Conservation (phyloP, 208 protist genomes). For the Acanthamoeba royreba region DNA sequence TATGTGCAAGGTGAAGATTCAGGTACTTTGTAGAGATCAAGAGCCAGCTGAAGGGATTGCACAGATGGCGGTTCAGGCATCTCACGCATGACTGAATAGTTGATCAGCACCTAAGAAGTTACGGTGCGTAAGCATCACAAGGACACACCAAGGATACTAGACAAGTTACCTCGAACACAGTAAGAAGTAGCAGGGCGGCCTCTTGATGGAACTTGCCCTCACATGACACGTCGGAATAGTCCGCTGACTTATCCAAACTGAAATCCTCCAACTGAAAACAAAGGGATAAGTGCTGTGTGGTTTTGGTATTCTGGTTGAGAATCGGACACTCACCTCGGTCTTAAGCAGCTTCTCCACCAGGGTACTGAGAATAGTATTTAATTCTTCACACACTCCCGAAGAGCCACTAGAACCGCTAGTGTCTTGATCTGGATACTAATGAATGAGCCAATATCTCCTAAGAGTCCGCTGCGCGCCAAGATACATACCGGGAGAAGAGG, state of each 20-base stretch:
- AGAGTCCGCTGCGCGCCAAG: not conserved
- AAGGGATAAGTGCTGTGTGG: not conserved
- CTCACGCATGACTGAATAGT: slow-evolving; percentile 33
- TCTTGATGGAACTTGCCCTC: slow-evolving; percentile 33
- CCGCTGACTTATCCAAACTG: not conserved
- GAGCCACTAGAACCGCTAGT: not conserved
- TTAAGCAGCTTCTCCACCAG: not conserved
- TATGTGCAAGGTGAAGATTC: not conserved
- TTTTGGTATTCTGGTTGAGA: not conserved
- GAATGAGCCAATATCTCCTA: not conserved
- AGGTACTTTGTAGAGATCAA: not conserved
- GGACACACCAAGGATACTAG: not conserved
- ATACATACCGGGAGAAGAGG: not conserved
- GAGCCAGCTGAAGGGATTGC: not conserved
- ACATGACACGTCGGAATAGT: not conserved
- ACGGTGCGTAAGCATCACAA: not conserved
- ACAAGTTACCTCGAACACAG: not conserved
- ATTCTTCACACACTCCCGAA: not conserved
- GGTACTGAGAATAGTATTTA: not conserved
- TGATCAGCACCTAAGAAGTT: not conserved
- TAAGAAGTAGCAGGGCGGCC: not conserved
- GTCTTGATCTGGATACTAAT: not conserved
- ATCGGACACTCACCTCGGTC: not conserved
- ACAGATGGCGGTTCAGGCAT: not conserved
- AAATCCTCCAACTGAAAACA: slow-evolving; percentile 22